A percentile compares a stretch with the other conserved stretches of the same genome.
These are phyloP conservation scores for Aspergillus jensenii DNA, from an alignment of 2,329 filamentous ascomycete genomes.

Conservation along the genomic window DNA sequence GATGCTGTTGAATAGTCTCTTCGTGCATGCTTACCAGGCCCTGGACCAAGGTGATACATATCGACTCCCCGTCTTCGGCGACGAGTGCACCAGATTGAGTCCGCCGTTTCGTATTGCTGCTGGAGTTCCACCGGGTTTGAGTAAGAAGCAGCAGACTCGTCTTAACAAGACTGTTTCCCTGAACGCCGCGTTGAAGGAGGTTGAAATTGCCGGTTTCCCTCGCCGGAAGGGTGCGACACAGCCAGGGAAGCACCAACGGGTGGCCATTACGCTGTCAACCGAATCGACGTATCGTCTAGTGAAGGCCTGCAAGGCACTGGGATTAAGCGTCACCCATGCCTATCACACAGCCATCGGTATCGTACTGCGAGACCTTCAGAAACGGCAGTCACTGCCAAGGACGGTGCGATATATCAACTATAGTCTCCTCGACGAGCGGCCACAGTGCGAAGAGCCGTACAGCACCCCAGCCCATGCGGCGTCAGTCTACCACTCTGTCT, in stretches of 20 bases:
- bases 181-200: conserved; percentile 14
- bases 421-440: conserved; percentile 24
- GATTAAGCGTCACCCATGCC: conserved; percentile 22
- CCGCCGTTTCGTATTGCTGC: conserved; percentile 24
- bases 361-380: conserved; percentile 19
- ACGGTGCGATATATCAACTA: conserved; percentile 27
- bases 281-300: conserved; percentile 17
- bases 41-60: conserved; percentile 10
- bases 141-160: conserved; percentile 7
- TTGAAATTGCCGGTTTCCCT: conserved; percentile 22
- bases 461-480: conserved; percentile 17
- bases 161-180: conserved; percentile 10
- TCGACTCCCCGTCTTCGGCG: conserved; percentile 13
- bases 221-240: conserved; percentile 6
- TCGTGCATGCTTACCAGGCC: conserved; percentile 15
- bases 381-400: conserved; percentile 3
- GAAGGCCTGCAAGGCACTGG: conserved; percentile 12
- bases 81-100: conserved; percentile 23
- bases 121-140: conserved; percentile 12
- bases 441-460: conserved; percentile 20
- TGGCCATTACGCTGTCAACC: conserved; percentile 13
- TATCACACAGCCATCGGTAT: conserved; percentile 26
- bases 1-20: conserved; percentile 21
- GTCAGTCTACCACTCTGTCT: conserved; percentile 26
- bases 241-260: conserved; percentile 23